Evolutionary conservation across 352 stramenopile genomes (phyloP), one percentile per base, ranked within the genome.

Genomic region (Phytophthora colocasiae): DNA sequence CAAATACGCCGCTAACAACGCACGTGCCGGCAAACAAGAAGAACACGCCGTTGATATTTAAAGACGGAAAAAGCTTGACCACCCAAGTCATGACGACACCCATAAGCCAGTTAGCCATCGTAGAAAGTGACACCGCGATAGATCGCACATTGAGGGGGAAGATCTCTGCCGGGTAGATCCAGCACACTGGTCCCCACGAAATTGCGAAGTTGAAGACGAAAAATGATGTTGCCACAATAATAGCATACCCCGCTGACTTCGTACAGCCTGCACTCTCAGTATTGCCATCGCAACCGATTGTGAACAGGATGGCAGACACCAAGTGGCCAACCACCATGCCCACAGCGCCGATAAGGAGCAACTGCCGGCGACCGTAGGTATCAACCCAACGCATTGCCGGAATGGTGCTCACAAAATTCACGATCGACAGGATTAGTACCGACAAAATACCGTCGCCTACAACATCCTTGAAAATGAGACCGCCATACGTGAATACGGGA

Each of bases 1-100:
- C 76, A 31, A 87, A 80, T 26, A 77, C 67, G 10, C 72, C 69
- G 29, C 70, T 70, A 34, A 85, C 19, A 26, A 81, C 53, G 27
- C 73, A 83, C 17, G 78, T 75, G 39, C 62, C 75, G 7, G 61
- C 61, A 63, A 89, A 90, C 58, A 90, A 71, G 63, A 77, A 85
- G 64, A 89, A 75, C 29, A 80, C 67, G 40, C 67, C 71, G 43
- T 75, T 74, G 53, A 77, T 77, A 64, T 74, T 80, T 75, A 78
- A 57, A 15, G 60, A 81, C 58, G 76, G 72, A 45, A 84, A 84
- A 39, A 84, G 67, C 66, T 84, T 84, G 57, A 79, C 69, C 49
- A 81, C 72, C 59, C 63, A 76, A 45, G 75, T 84, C 76, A 84
- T 84, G 53, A 84, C 61, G 19, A 78, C 69, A 17, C 73, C 69